Percentiles rank a stretch among this genome's conserved stretches.
Evolutionary conservation across 352 stramenopile genomes (phyloP).

Genomic region (Globisporangium cylindrosporum): DNA sequence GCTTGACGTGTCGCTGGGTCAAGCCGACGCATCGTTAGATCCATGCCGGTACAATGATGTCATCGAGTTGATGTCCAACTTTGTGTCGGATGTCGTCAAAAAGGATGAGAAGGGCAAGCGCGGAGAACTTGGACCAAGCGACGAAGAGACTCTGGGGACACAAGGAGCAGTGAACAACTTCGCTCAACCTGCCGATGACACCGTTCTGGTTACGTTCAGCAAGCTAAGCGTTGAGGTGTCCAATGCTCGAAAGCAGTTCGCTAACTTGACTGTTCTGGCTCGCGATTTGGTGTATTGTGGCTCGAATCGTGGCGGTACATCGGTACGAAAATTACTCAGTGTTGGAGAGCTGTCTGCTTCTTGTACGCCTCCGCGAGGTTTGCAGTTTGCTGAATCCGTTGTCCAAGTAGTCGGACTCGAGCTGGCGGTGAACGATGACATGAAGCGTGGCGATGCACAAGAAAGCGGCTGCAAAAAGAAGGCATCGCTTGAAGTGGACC

Average conservation of each 20-base stretch:
- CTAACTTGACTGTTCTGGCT: slow-evolving; percentile 4
- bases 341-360: slow-evolving; percentile 11
- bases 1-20: slow-evolving; percentile 17
- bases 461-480: not conserved
- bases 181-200: not conserved
- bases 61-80: slow-evolving; percentile 13
- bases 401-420: slow-evolving; percentile 13
- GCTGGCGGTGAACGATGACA: not conserved
- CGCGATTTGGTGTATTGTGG: slow-evolving; percentile 10
- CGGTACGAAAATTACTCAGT: not conserved
- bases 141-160: not conserved
- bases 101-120: not conserved
- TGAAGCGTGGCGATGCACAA: not conserved
- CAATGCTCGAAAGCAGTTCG: not conserved
- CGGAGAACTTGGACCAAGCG: not conserved
- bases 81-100: slow-evolving; percentile 12
- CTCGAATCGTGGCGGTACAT: slow-evolving; percentile 2
- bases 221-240: slow-evolving; percentile 27
- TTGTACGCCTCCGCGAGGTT: not conserved
- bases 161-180: not conserved
- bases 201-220: slow-evolving; percentile 34
- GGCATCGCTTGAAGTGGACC: not conserved
- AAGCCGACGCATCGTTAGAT: slow-evolving; percentile 13
- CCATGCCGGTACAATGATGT: slow-evolving; percentile 8
- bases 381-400: slow-evolving; percentile 4